phyloP scores from a whole-genome alignment of 164 flowering plant genomes.

The Stephania yunnanensis region DNA sequence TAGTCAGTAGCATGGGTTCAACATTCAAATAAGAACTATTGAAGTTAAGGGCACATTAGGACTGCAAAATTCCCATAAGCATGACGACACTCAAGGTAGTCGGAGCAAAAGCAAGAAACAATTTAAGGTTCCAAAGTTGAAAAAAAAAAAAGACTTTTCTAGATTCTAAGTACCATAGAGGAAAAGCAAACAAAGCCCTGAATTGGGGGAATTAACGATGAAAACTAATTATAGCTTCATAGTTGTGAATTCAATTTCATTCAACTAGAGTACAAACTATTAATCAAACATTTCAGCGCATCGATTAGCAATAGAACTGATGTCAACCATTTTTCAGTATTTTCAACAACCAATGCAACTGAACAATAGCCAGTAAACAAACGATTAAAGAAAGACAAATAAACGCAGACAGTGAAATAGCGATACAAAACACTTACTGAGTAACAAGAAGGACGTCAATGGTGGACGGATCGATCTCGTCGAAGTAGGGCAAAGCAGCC shows the following conservation, averaged over 20 bases:
- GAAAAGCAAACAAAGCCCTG: too few relatives aligned
- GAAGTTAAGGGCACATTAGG: background rate
- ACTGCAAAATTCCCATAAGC: background rate
- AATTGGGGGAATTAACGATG: background rate
- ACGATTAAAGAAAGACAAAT: background rate
- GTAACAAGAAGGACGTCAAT: slow-evolving; percentile 92
- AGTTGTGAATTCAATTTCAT: background rate
- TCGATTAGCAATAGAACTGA: background rate
- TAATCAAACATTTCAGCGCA: background rate
- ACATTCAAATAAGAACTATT: background rate
- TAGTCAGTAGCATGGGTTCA: too few relatives aligned
- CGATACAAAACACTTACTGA: slow-evolving; percentile 49
- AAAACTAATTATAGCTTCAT: background rate
- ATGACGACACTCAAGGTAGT: background rate
- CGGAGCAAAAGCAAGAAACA: background rate
- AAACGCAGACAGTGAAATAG: too few relatives aligned
- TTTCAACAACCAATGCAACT: background rate
- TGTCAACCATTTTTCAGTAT: background rate
- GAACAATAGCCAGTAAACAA: background rate
- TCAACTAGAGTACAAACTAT: too few relatives aligned
- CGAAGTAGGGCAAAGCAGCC: slow-evolving; percentile 96
- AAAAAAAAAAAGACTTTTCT: background rate
- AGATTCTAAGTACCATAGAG: too few relatives aligned
- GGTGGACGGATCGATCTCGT: slow-evolving; percentile 91
- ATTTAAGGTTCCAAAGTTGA: background rate